Evolutionary conservation across 345 rosid genomes (phyloP), one percentile per base, ranked within the genome.

Genomic region (Citrus mangshanensis): DNA sequence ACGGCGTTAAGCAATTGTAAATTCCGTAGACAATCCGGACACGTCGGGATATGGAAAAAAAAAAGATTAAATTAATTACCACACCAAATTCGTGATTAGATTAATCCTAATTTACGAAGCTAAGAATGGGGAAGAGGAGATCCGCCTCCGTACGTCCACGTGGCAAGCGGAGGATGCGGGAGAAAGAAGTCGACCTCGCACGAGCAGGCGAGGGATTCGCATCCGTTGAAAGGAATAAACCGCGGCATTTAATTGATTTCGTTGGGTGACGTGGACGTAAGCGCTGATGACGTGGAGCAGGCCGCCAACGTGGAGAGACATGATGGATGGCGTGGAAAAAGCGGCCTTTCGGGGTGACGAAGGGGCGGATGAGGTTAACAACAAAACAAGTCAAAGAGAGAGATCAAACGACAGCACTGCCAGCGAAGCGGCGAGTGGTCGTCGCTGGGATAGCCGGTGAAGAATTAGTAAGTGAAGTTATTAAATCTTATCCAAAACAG

Each of bases 341-440:
- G 63, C 22, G 85, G 81, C 91, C 54, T 74, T 84, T 84, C 24
- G 80, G 2, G 72, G 30, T 30, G 6, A 19, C 73, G 19, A 79
- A 70, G 46, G 73, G 86, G 28, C 82, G 16, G 65, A 72, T 56
- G 64, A 54, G n/a, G 63, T 6, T 56, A 32, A 34, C 4, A 74
- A 34, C 73, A 13, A 62, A 38, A 8, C 58, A 9, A 14, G 32
- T 22, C 27, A 24, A 1, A 42, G 19, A 10, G 19, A 10, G 32
- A 73, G 49, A 35, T 34, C 51, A 22, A 24, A 54, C 58, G 19
- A 54, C 58, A 5, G 6, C 64, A 10, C 28, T 61, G 84, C 62
- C 83, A 74, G 83, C 82, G 78, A 85, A 49, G 88, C 82, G 82
- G 87, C 85, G 87, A 73, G 79, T 32, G 40, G 87, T 81, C 77